phyloP scores from a whole-genome alignment of 1,139 yeast species.

The Nakaseomyces kungkrabaensis region DNA sequence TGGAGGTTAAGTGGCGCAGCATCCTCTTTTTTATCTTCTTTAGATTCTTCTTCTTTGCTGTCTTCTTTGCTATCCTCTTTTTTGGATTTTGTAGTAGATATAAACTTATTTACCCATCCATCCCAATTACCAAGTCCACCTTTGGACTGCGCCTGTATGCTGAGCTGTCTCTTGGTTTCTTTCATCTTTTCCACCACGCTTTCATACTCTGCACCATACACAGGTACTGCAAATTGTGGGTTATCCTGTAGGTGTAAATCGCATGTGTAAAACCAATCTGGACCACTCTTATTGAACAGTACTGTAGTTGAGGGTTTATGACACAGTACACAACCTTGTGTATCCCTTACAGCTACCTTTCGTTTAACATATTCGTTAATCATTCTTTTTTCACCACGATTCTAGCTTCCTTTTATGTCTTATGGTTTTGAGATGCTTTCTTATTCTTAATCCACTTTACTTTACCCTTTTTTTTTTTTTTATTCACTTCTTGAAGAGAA shows the following conservation, averaged over 20 bases:
- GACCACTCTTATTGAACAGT: slow-evolving; percentile 34
- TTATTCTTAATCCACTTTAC: background rate
- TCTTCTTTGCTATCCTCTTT: slow-evolving; percentile 16
- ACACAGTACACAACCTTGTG: slow-evolving; percentile 57
- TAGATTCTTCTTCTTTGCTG: slow-evolving; percentile 8
- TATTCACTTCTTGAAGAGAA: no score
- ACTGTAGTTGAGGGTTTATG: slow-evolving; percentile 57
- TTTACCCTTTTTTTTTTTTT: no score
- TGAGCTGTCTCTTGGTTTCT: slow-evolving; percentile 36
- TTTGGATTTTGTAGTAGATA: slow-evolving; percentile 22
- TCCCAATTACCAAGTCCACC: slow-evolving; percentile 27
- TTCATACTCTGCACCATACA: slow-evolving; percentile 39
- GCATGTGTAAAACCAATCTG: slow-evolving; percentile 65
- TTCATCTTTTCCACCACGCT: slow-evolving; percentile 35
- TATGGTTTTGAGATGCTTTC: background rate
- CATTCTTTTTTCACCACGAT: slow-evolving; percentile 17
- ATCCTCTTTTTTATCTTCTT: slow-evolving; percentile 15
- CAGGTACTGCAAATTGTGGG: slow-evolving; percentile 48
- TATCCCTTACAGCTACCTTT: slow-evolving; percentile 45
- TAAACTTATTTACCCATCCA: slow-evolving; percentile 26
- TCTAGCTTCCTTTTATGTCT: background rate
- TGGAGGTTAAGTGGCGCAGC: slow-evolving; percentile 16
- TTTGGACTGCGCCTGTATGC: slow-evolving; percentile 11
- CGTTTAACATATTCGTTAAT: slow-evolving; percentile 29
- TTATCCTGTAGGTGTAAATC: slow-evolving; percentile 51